phyloP scores from a whole-genome alignment of 345 rosid genomes.

The Hevea brasiliensis region DNA sequence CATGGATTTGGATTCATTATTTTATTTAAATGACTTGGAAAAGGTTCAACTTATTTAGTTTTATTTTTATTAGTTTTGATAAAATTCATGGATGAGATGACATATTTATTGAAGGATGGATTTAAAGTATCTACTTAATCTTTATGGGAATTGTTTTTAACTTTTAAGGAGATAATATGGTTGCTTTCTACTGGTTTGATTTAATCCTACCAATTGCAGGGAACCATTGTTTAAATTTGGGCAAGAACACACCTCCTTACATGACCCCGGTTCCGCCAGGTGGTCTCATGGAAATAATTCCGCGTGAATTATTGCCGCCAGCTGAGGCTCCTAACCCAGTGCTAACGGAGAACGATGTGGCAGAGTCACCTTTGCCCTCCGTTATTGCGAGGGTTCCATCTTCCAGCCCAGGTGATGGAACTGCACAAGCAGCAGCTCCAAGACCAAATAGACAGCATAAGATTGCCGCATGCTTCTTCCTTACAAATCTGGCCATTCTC shows the following conservation, averaged over 20 bases:
- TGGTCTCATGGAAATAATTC: slow-evolving; percentile 36
- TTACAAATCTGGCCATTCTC: slow-evolving; percentile 38
- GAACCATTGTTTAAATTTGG: slow-evolving; percentile 49
- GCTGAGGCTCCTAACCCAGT: slow-evolving; percentile 67
- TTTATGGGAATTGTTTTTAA: neutral
- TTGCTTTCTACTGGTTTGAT: neutral
- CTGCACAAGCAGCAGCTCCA: slow-evolving; percentile 32
- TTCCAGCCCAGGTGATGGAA: slow-evolving; percentile 21
- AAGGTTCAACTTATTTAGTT: neutral
- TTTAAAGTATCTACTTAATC: neutral
- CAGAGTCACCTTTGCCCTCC: slow-evolving; percentile 62
- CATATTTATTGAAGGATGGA: too few relatives aligned
- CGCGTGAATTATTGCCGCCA: slow-evolving; percentile 37
- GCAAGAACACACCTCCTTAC: slow-evolving; percentile 30
- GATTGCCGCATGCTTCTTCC: slow-evolving; percentile 36
- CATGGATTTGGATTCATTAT: neutral
- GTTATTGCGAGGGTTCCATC: slow-evolving; percentile 20
- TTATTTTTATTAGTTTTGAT: neutral
- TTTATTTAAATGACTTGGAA: neutral
- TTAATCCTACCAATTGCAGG: slow-evolving; percentile 36
- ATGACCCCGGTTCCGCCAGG: slow-evolving; percentile 63
- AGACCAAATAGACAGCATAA: slow-evolving; percentile 49
- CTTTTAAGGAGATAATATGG: too few relatives aligned
- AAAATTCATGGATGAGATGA: neutral
- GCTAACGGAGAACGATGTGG: slow-evolving; percentile 51